A percentile compares a stretch with the other conserved stretches of the same genome.
phyloP scores from a whole-genome alignment of 192 early-diverging fungal genomes.

The Coemansia sp. region DNA sequence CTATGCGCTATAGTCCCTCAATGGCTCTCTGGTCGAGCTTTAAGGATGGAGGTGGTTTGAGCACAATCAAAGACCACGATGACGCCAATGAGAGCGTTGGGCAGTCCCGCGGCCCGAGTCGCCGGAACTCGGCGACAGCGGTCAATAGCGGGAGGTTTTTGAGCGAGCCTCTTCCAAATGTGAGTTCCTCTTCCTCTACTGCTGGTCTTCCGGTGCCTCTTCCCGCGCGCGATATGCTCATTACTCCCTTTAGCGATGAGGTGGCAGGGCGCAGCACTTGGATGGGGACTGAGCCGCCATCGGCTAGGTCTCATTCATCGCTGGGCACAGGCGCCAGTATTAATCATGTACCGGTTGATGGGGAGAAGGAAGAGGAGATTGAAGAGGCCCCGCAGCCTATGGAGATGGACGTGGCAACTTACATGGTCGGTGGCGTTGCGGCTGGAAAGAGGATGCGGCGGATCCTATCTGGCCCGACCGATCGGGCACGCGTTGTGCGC shows the following conservation, averaged over 20 bases:
- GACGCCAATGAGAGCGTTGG: conserved; percentile 11
- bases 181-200: not conserved
- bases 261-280: conserved; percentile 24
- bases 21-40: conserved; percentile 37
- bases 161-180: conserved; percentile 3
- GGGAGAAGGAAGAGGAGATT: conserved; percentile 49
- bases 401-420: conserved; percentile 50
- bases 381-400: conserved; percentile 54
- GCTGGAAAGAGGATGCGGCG: conserved; percentile 37
- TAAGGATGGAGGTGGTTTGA: conserved; percentile 23
- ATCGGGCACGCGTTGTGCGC: not conserved
- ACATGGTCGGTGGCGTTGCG: conserved; percentile 48
- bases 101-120: not conserved
- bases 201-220: not conserved
- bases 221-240: conserved; percentile 1
- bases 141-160: not conserved
- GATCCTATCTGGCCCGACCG: conserved; percentile 14
- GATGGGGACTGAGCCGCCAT: conserved; percentile 24
- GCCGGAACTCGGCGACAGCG: conserved; percentile 10
- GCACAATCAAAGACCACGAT: conserved; percentile 36
- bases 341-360: conserved; percentile 1
- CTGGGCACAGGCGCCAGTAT: conserved; percentile 35
- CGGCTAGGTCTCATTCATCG: conserved; percentile 50
- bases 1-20: conserved; percentile 39
- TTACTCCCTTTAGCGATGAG: conserved; percentile 23